Evolutionary conservation across 2,329 filamentous ascomycete species (phyloP).

Genomic region (Sclerotinia glacialis): DNA sequence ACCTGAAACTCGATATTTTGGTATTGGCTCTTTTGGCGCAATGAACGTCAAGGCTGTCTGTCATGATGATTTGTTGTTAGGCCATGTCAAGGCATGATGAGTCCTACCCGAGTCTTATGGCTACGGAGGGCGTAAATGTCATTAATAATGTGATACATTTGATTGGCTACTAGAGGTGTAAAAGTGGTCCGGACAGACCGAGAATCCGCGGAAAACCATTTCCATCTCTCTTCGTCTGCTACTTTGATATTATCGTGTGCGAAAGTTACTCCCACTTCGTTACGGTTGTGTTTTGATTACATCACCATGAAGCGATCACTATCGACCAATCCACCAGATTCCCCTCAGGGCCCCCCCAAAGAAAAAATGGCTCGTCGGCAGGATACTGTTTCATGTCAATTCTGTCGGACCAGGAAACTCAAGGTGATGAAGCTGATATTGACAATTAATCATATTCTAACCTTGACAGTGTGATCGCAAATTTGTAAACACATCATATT

Average conservation of each 20-base stretch:
- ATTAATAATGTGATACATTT: not conserved
- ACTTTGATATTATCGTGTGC: not conserved
- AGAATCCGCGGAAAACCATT: not conserved
- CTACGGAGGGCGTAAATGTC: too few species aligned
- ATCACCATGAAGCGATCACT: conserved; percentile 13
- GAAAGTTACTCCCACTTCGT: not conserved
- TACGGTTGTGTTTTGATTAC: too few species aligned
- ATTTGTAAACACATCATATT: not conserved
- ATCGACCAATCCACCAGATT: not conserved
- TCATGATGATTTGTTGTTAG: too few species aligned
- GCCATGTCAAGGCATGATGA: too few species aligned
- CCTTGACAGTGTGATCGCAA: conserved; percentile 30
- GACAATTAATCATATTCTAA: not conserved
- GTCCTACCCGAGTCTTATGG: too few species aligned
- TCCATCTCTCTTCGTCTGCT: not conserved
- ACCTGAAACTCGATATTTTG: not conserved
- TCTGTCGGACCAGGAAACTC: conserved; percentile 32
- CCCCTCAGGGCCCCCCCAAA: not conserved
- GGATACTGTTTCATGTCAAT: conserved; percentile 33
- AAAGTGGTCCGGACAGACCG: not conserved
- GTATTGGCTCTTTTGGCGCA: not conserved
- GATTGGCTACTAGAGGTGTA: not conserved
- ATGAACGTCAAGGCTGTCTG: not conserved
- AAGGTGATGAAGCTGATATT: not conserved
- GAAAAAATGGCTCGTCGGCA: conserved; percentile 27